Conservation (phyloP, 148 eudicot genomes). For the Suaeda aralocaspica region DNA sequence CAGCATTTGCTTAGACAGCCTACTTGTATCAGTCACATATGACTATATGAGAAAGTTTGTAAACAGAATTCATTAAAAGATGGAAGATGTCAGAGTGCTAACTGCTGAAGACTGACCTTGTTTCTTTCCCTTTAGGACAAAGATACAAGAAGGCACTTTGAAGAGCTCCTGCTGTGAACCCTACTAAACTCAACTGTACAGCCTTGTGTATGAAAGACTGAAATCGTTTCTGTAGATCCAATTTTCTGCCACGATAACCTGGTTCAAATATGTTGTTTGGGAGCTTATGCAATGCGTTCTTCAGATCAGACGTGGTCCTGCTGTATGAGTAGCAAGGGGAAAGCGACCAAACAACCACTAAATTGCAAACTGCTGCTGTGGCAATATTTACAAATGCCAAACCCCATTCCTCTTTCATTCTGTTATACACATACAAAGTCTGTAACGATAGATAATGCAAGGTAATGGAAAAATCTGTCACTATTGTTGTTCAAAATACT, state of each 20-base stretch:
- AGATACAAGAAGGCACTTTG: constrained; percentile 60
- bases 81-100: too few species aligned
- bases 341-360: constrained; percentile 68
- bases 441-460: too few species aligned
- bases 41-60: too few species aligned
- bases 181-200: constrained; percentile 63
- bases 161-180: constrained; percentile 61
- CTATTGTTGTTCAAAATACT: neutral
- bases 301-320: constrained; percentile 53
- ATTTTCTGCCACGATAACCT: constrained; percentile 57
- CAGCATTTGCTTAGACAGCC: constrained; percentile 10
- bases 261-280: constrained; percentile 73
- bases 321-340: constrained; percentile 76
- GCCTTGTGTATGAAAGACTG: constrained; percentile 77
- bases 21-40: neutral
- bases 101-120: too few species aligned
- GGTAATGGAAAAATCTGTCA: neutral
- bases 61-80: too few species aligned
- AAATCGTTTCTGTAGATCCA: constrained; percentile 59
- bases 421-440: constrained; percentile 9
- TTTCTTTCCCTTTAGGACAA: constrained; percentile 52
- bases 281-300: constrained; percentile 68
- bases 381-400: constrained; percentile 66
- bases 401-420: constrained; percentile 84
- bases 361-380: constrained; percentile 69